Percentiles rank a stretch among this genome's conserved stretches.
These are phyloP conservation scores for Mycena maculata DNA, from an alignment of 768 basidiomycete species.

Conservation along the genomic window DNA sequence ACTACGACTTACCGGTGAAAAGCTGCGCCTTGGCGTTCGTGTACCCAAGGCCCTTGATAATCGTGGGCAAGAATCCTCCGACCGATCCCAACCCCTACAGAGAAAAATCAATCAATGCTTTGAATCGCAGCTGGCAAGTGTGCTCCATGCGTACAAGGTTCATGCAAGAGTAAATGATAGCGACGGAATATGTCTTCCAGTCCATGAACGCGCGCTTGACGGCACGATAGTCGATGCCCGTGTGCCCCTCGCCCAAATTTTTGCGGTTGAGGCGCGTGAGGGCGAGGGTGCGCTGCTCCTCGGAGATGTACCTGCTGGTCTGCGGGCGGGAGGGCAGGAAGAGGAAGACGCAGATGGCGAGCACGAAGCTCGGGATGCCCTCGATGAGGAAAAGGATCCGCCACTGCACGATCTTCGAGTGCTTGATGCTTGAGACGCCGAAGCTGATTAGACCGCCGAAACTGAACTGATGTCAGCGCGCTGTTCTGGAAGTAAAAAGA, in stretches of 20 bases:
- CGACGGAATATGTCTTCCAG: conserved; percentile 27
- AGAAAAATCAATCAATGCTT: neutral
- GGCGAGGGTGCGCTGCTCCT: conserved; percentile 24
- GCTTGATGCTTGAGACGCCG: conserved; percentile 21
- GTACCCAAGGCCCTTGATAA: conserved; percentile 28
- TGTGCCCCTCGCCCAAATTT: conserved; percentile 28
- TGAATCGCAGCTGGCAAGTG: neutral
- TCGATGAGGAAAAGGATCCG: conserved; percentile 34
- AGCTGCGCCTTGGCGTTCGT: conserved; percentile 25
- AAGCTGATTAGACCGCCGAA: conserved; percentile 26
- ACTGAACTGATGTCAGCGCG: neutral
- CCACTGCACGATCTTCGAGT: conserved; percentile 5
- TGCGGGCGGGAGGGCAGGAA: conserved; percentile 31
- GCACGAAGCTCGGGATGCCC: conserved; percentile 24
- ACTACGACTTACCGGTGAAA: conserved; percentile 14
- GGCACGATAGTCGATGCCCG: conserved; percentile 24
- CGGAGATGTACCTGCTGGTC: conserved; percentile 6
- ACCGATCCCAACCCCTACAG: conserved; percentile 18
- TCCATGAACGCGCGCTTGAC: conserved; percentile 13
- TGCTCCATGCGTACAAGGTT: conserved; percentile 14
- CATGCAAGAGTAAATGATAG: conserved; percentile 24
- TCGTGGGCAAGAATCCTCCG: conserved; percentile 24
- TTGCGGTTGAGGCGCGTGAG: conserved; percentile 17
- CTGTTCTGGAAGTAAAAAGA: neutral
- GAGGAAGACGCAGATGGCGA: conserved; percentile 24